A percentile compares a stretch with the other conserved stretches of the same genome.
phyloP scores from a whole-genome alignment of 2,329 filamentous ascomycete genomes.

The Clathrospora elynae region DNA sequence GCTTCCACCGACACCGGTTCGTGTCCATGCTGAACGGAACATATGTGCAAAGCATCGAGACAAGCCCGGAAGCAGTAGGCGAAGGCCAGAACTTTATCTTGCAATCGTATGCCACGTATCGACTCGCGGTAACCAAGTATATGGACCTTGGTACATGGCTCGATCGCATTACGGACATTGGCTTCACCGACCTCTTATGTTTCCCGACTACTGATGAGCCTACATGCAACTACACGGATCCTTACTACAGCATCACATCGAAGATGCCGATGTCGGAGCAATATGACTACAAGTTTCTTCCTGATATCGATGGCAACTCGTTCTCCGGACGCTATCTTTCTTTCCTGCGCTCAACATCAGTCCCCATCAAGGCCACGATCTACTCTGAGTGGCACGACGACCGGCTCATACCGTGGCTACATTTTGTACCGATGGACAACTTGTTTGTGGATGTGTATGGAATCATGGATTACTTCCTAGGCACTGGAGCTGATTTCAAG shows the following conservation, averaged over 20 bases:
- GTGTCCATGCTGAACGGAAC: slow-evolving; percentile 74
- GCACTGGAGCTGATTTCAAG: slow-evolving; percentile 38
- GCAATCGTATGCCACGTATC: slow-evolving; percentile 47
- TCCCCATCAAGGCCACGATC: slow-evolving; percentile 78
- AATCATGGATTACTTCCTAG: slow-evolving; percentile 75
- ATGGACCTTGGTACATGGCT: slow-evolving; percentile 51
- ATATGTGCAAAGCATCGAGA: slow-evolving; percentile 58
- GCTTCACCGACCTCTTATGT: slow-evolving; percentile 53
- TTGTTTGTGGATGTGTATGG: slow-evolving; percentile 72
- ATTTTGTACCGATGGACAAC: slow-evolving; percentile 83
- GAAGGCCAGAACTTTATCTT: slow-evolving; percentile 50
- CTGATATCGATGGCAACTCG: slow-evolving; percentile 74
- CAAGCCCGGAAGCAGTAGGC: slow-evolving; percentile 13
- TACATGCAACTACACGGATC: slow-evolving; percentile 55
- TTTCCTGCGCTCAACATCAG: slow-evolving; percentile 70
- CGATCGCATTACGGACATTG: slow-evolving; percentile 47
- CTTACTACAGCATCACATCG: slow-evolving; percentile 45
- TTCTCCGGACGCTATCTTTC: slow-evolving; percentile 49
- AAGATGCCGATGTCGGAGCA: slow-evolving; percentile 49
- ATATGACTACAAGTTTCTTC: slow-evolving; percentile 67
- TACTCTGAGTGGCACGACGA: slow-evolving; percentile 81
- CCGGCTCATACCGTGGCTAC: slow-evolving; percentile 72
- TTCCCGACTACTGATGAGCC: slow-evolving; percentile 45
- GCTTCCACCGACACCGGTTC: slow-evolving; percentile 77
- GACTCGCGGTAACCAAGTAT: slow-evolving; percentile 36